phyloP scores from a whole-genome alignment of 2,329 filamentous ascomycete genomes.

The Colletotrichum costaricense region DNA sequence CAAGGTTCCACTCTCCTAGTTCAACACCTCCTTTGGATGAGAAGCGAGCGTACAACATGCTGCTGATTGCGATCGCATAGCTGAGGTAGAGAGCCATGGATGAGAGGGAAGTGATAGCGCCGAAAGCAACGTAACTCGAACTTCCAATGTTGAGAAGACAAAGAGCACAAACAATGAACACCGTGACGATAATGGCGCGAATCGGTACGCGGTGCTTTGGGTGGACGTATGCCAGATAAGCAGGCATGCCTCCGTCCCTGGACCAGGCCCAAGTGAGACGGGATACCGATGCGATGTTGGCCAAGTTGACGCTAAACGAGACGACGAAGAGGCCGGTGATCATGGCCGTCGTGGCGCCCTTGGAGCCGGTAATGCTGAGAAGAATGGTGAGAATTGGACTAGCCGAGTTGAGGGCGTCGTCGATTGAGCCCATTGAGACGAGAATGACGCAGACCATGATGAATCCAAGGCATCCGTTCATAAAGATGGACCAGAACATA shows the following conservation, averaged over 20 bases:
- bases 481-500: constrained; percentile 36
- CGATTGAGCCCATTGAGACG: constrained; percentile 1
- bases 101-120: neutral
- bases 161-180: constrained; percentile 7
- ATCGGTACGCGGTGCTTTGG: constrained; percentile 4
- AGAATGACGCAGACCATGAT: constrained; percentile 18
- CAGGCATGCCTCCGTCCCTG: constrained; percentile 9
- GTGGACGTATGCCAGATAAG: constrained; percentile 9
- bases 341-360: constrained; percentile 8
- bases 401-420: neutral
- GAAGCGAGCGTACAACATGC: constrained; percentile 3
- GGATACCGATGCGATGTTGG: constrained; percentile 9
- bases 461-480: constrained; percentile 50
- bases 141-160: constrained; percentile 5
- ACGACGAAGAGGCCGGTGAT: constrained; percentile 10
- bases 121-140: constrained; percentile 1
- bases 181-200: neutral
- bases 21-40: neutral
- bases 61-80: constrained; percentile 14
- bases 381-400: constrained; percentile 9
- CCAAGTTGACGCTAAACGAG: constrained; percentile 10
- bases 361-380: neutral
- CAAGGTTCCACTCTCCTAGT: constrained; percentile 5
- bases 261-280: constrained; percentile 17
- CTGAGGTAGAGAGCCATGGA: constrained; percentile 15